These are phyloP conservation scores for Sorghum bicolor DNA, from an alignment of 176 grass and related monocot genomes.

Conservation along the genomic window DNA sequence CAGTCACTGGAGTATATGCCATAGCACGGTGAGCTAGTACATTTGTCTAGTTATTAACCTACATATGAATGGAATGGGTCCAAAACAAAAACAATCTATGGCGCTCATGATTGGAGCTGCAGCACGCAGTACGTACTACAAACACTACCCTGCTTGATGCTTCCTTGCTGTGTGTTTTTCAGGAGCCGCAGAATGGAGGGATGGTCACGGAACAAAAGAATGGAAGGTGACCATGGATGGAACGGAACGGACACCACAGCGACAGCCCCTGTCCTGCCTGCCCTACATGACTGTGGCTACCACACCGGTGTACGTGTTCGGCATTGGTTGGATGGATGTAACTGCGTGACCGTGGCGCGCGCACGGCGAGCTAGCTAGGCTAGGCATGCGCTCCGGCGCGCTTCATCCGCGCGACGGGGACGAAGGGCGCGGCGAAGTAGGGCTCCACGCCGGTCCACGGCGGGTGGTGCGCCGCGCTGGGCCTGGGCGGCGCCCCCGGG, in stretches of 20 bases:
- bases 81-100: neutral
- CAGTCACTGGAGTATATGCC: neutral
- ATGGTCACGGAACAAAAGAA: too few relatives aligned
- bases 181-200: too few relatives aligned
- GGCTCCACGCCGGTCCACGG: conserved; percentile 36
- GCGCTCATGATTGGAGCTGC: neutral
- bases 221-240: too few relatives aligned
- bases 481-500: neutral
- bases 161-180: neutral
- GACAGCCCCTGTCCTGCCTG: too few relatives aligned
- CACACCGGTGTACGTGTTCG: too few relatives aligned
- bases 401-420: conserved; percentile 38
- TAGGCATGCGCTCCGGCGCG: neutral
- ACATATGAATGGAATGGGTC: neutral
- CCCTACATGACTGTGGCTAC: too few relatives aligned
- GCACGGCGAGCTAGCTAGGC: neutral
- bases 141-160: neutral
- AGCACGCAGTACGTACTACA: too few relatives aligned
- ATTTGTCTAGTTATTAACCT: neutral
- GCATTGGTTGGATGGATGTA: too few relatives aligned
- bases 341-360: too few relatives aligned
- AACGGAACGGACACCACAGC: too few relatives aligned
- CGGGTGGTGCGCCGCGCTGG: neutral
- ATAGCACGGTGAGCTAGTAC: neutral
- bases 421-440: conserved; percentile 53